Evolutionary conservation across 73 alveolate genomes (phyloP), one percentile per base, ranked within the genome.

Genomic region (Halteria grandinella): DNA sequence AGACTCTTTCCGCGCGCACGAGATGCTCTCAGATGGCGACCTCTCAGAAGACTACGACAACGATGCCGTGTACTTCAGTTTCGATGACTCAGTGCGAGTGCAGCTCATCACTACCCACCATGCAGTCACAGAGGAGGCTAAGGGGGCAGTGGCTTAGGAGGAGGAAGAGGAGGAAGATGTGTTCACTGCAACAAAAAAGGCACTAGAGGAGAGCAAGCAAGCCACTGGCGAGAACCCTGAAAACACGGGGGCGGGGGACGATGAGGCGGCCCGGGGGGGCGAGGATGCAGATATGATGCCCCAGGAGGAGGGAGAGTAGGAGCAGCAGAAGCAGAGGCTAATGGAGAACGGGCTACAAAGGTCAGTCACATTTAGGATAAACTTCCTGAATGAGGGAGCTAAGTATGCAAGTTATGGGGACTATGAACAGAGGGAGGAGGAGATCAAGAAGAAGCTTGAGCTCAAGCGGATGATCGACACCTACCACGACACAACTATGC

Each of bases 11-110:
- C 4, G 47, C 4, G 58, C 39, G 18, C 45, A 27, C 20, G 66
- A 66, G 39, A 44, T 66, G 69, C 66, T 66, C 17, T 45, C 40
- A 18, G 80, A 66, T 44, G 15, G 69, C 28, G 69, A 43, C 29
- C 41, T 41, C 54, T 44, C 69, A 5, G 80, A 66, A 27, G 58
- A 66, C 52, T 66, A 66, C 45, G 80, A 66, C 45, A 14, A 66
- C 28, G 80, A 66, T 66, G 41, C 25, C 17, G 29, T 5, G 18
- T 66, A 66, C 51, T 28, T 45, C 20, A 50, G 27, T 1, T 25
- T 66, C 18, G 18, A 10, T 14, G 15, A 11, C 50, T 14, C 50
- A 11, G 18, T 11, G 50, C 50, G 15, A 39, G 10, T 11, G 50
- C 50, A 39, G 15, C 50, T 39, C 50, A 10, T 39, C 50, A 39